phyloP scores from a whole-genome alignment of 139 green algal genomes.

The Eudorina sp. region DNA sequence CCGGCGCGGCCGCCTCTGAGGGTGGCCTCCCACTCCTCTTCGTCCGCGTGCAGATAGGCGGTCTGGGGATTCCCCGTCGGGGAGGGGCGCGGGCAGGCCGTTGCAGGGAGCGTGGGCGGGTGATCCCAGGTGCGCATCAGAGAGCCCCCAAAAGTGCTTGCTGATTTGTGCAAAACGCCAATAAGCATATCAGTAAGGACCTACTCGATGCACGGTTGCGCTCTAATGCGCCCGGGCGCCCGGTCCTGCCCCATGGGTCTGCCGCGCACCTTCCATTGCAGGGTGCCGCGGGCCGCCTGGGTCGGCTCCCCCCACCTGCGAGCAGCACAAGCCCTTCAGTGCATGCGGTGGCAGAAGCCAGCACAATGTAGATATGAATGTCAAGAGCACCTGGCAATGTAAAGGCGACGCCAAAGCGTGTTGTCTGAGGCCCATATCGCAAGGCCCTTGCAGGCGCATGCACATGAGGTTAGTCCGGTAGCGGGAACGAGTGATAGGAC shows the following conservation, averaged over 20 bases:
- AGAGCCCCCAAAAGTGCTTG: too few relatives aligned
- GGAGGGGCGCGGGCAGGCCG: too few relatives aligned
- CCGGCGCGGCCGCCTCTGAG: not conserved
- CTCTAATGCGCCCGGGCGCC: too few relatives aligned
- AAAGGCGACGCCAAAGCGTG: constrained; percentile 13
- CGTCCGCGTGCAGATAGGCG: constrained; percentile 32
- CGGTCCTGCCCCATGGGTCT: too few relatives aligned
- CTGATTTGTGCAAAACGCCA: too few relatives aligned
- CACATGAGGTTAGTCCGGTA: not conserved
- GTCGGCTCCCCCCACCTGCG: constrained; percentile 32
- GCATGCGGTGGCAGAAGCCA: too few relatives aligned
- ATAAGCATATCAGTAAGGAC: too few relatives aligned
- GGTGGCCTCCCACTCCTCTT: constrained; percentile 37
- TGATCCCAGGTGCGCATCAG: too few relatives aligned
- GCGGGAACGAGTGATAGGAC: constrained; percentile 9
- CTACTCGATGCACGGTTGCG: too few relatives aligned
- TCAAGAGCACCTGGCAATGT: not conserved
- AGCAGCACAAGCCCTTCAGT: too few relatives aligned
- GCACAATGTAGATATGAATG: not conserved
- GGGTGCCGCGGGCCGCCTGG: not conserved
- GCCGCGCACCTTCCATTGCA: constrained; percentile 23
- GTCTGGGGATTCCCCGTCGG: too few relatives aligned
- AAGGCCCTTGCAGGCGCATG: not conserved
- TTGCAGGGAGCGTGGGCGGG: too few relatives aligned
- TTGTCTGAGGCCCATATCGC: not conserved